Conservation (phyloP, 2,329 filamentous ascomycete species). For the Rugonectria rugulosa region DNA sequence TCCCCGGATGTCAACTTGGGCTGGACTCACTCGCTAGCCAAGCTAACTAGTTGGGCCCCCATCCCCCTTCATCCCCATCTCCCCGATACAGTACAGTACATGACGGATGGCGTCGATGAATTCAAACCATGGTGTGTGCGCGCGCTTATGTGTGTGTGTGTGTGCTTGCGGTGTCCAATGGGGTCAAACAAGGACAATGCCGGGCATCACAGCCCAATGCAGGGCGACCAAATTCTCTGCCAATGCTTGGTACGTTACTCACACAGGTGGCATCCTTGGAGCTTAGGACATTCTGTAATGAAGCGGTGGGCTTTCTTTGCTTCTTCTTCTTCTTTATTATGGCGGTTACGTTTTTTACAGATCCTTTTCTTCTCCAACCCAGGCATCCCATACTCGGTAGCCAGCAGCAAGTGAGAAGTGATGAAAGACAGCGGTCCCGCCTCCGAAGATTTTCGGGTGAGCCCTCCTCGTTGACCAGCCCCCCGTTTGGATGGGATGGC, state of each 20-base stretch:
- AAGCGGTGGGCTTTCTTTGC: conserved; percentile 24
- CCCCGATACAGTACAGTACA: not conserved
- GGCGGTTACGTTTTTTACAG: no score
- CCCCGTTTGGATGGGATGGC: no score
- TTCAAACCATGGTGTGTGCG: no score
- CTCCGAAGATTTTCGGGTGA: conserved; percentile 11
- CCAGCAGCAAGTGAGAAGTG: not conserved
- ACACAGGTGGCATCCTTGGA: no score
- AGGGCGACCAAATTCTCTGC: conserved; percentile 11
- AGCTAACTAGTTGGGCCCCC: not conserved
- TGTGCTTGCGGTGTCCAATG: conserved; percentile 12
- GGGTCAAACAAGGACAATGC: not conserved
- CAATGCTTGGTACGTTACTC: not conserved
- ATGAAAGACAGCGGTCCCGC: not conserved
- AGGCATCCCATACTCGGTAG: not conserved
- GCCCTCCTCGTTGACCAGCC: conserved; percentile 1
- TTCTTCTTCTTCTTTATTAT: conserved; percentile 12
- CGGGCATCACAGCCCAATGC: conserved; percentile 3
- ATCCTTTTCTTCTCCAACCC: conserved; percentile 13
- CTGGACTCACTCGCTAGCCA: not conserved
- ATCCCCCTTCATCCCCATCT: not conserved
- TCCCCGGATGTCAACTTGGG: not conserved
- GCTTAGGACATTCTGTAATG: no score
- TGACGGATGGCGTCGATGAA: no score
- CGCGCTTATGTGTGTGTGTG: conserved; percentile 12